These are phyloP conservation scores for Phytophthora quininea DNA, from an alignment of 352 stramenopile species.

Conservation along the genomic window DNA sequence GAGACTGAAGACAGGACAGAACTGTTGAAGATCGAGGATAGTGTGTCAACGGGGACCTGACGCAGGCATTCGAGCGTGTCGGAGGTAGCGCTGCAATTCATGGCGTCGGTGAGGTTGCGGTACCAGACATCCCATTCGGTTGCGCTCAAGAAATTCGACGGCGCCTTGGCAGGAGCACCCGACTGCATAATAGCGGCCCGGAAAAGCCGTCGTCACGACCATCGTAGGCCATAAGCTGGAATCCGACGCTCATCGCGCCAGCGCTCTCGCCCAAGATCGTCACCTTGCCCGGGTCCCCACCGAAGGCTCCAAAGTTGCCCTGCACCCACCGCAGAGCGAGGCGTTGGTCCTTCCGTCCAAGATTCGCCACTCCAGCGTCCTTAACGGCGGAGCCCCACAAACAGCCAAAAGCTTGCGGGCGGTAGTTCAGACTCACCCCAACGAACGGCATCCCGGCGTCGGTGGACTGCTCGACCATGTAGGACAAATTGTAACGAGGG, in stretches of 20 bases:
- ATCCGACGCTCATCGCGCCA: slow-evolving; percentile 42
- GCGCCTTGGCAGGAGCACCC: slow-evolving; percentile 11
- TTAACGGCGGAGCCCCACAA: slow-evolving; percentile 25
- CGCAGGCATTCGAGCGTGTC: slow-evolving; percentile 32
- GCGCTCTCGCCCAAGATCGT: slow-evolving; percentile 37
- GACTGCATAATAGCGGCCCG: slow-evolving; percentile 30
- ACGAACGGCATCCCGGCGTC: slow-evolving; percentile 34
- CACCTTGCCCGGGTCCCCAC: slow-evolving; percentile 20
- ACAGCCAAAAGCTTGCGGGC: slow-evolving; percentile 39
- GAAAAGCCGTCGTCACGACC: slow-evolving; percentile 32
- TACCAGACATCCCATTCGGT: slow-evolving; percentile 30
- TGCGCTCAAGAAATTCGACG: slow-evolving; percentile 11
- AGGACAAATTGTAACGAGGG: slow-evolving; percentile 35
- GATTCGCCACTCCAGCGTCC: slow-evolving; percentile 72
- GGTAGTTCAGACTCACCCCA: slow-evolving; percentile 48
- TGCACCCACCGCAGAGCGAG: slow-evolving; percentile 71
- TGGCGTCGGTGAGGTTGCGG: slow-evolving; percentile 21
- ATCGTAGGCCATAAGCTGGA: slow-evolving; percentile 11
- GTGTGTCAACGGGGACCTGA: slow-evolving; percentile 24
- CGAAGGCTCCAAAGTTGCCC: slow-evolving; percentile 26
- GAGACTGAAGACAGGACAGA: slow-evolving; percentile 15
- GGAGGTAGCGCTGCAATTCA: slow-evolving; percentile 19
- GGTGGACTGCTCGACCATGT: slow-evolving; percentile 28
- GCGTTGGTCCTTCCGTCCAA: slow-evolving; percentile 84
- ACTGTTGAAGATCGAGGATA: slow-evolving; percentile 30